A percentile compares a stretch with the other conserved stretches of the same genome.
Evolutionary conservation across 2,329 filamentous ascomycete species (phyloP).

Genomic region (Didymella pomorum): DNA sequence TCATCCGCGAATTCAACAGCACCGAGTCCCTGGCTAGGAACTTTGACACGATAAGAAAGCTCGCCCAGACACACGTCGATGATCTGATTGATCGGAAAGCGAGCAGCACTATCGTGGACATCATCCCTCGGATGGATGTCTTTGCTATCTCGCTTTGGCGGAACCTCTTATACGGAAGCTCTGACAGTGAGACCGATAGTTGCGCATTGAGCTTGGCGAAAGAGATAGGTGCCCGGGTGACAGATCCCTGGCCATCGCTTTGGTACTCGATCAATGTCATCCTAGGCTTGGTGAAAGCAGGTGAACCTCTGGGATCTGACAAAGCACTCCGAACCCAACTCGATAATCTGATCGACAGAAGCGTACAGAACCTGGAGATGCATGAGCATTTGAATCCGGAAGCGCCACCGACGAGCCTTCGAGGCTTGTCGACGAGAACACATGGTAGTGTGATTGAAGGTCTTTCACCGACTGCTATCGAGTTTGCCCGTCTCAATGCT

Average conservation of each 20-base stretch:
- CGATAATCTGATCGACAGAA: neutral
- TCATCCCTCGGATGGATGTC: neutral
- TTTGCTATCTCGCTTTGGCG: slow-evolving; percentile 5
- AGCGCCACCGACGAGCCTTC: slow-evolving; percentile 5
- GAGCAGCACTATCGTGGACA: neutral
- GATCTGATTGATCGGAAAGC: neutral
- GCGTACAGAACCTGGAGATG: neutral
- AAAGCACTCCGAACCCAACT: neutral
- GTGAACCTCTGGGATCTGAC: neutral
- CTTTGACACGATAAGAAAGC: neutral
- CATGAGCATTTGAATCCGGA: slow-evolving; percentile 3
- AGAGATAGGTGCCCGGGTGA: slow-evolving; percentile 3
- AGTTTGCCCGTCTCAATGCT: slow-evolving; percentile 6
- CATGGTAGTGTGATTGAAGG: neutral
- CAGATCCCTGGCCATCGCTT: slow-evolving; percentile 4
- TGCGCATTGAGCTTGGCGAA: neutral
- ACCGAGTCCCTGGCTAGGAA: slow-evolving; percentile 1
- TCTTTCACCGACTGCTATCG: slow-evolving; percentile 3
- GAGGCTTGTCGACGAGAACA: slow-evolving; percentile 3
- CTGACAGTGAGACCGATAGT: slow-evolving; percentile 1
- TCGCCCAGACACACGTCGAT: neutral
- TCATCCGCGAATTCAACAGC: slow-evolving; percentile 4
- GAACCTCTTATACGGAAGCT: slow-evolving; percentile 1
- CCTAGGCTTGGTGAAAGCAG: neutral
- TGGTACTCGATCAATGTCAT: slow-evolving; percentile 4